Evolutionary conservation across 768 basidiomycete species (phyloP), one percentile per base, ranked within the genome.

Genomic region (Coprinopsis sp.): DNA sequence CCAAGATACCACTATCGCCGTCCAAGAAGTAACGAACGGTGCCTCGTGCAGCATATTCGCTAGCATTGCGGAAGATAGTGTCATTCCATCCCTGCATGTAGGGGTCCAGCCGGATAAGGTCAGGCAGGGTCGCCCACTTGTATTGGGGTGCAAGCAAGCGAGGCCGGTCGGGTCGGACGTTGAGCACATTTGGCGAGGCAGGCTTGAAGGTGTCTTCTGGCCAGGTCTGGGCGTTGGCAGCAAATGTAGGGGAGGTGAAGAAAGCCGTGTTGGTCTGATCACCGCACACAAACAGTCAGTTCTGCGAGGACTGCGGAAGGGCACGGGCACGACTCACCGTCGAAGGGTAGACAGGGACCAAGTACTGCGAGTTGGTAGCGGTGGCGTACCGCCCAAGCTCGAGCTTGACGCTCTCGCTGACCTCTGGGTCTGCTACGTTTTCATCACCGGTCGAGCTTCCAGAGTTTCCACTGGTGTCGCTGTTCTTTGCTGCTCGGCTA

Each of bases 51-150:
- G 73, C 79, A 58, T 84, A 91, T 10, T 71, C 65, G 0, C 87
- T 79, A 11, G 92, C 95, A 65, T 97, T 96, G 39, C 64, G 71
- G 53, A 96, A 87, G 60, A 97, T 96, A 29, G 90, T 86, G 21
- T 73, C 72, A 63, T 98, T 95, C 95, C 95, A 97, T 51, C 66
- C 72, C 49, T 75, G 69, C 57, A 98, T 73, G 69, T 98, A 97
- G 4, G 88, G 80, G 62, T 97, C 91, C 43, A 69, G 77, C 44
- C 73, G 64, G 58, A 97, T 94, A 55, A 95, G 73, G 21, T 61
- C 59, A 6, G 85, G 79, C 19, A 98, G 79, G 12, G 81, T 87
- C 13, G 73, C 63, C 95, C 95, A 98, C 66, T 91, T 92, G 76
- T 91, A 93, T 10, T 74, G 56, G 21, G 94, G 91, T 13, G 95